Evolutionary conservation across 2,329 filamentous ascomycete genomes (phyloP), one percentile per base, ranked within the genome.

Genomic region (Ilyonectria sp.): DNA sequence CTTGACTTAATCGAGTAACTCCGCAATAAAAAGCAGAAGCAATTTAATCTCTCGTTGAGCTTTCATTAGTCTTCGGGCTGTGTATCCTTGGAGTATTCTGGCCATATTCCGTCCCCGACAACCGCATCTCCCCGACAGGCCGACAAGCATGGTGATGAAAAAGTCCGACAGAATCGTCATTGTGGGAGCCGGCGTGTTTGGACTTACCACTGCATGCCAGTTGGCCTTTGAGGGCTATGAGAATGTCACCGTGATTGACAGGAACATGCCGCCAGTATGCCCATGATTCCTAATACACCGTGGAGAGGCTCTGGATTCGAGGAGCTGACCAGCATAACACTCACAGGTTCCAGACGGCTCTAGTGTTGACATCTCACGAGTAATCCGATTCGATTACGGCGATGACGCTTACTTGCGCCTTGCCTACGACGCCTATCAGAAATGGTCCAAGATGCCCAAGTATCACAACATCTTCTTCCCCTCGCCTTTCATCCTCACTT

Each of bases 351-450:
- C 75, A 0, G 78, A 82, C 40, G 77, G 76, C 21, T 77, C 79
- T 49, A 80, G 78, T 59, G 76, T 78, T 50, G 79, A 82, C 68
- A 76, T 79, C 13, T 82, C 80, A 6, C 77, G 80, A 33, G 75
- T 82, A 35, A 75, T 82, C 46, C 76, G 80, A 4, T 71, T 77
- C 57, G 91, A 93, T 81, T 93, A 93, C 71, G 88, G 88, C 17
- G 86, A 90, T 68, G 79, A 85, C 1, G 83, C 86, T 15, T 93
- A 93, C 76, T 84, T 89, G 6, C 79, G 80, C 29, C 85, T 93
- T 23, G 90, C 87, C 6, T 61, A 66, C 10, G 69, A 73, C 11
- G 71, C 70, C 1, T 73, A 73, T 49, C 35, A 31, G 17, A 59
- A 55, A 8, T 73, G 71, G 71, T 60, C 57, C 0, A 52, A 43